Conservation (phyloP, 2,329 filamentous ascomycete genomes). For the Pestalotiopsis sp. region DNA sequence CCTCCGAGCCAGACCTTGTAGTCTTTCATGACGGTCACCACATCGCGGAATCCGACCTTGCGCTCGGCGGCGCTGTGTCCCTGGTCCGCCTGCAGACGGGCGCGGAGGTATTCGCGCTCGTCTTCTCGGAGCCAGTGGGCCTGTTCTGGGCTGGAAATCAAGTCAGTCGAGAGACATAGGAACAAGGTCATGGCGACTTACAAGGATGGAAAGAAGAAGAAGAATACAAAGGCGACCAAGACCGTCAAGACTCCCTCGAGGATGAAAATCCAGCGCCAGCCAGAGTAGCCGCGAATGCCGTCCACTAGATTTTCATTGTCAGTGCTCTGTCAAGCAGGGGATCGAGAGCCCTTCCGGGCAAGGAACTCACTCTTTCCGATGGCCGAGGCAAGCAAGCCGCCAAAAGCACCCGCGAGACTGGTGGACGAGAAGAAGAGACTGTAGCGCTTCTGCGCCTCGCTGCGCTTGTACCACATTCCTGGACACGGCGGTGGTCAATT, state of each 20-base stretch:
- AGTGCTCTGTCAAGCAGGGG: neutral
- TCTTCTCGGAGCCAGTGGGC: constrained; percentile 73
- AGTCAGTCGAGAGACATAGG: neutral
- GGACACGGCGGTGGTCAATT: neutral
- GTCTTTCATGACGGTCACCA: constrained; percentile 69
- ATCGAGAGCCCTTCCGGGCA: too few species aligned
- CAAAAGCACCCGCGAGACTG: constrained; percentile 80
- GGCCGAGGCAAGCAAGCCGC: constrained; percentile 80
- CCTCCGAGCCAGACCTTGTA: constrained; percentile 74
- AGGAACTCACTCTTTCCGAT: constrained; percentile 71
- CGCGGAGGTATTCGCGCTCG: constrained; percentile 68
- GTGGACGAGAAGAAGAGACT: constrained; percentile 91
- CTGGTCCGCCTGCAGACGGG: constrained; percentile 69
- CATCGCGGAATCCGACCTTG: constrained; percentile 60
- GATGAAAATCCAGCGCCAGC: constrained; percentile 72
- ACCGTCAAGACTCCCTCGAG: constrained; percentile 44
- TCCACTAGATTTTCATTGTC: constrained; percentile 54
- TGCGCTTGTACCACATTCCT: constrained; percentile 86
- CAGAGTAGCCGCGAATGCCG: constrained; percentile 64
- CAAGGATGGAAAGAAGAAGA: constrained; percentile 74
- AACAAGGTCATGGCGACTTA: constrained; percentile 23
- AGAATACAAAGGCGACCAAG: constrained; percentile 53
- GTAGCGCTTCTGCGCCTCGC: constrained; percentile 88
- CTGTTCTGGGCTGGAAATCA: constrained; percentile 58
- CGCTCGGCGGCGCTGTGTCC: constrained; percentile 67